A percentile compares a stretch with the other conserved stretches of the same genome.
Evolutionary conservation across 192 early-diverging fungal genomes (phyloP).

Genomic region (Backusella parvicylindrica): DNA sequence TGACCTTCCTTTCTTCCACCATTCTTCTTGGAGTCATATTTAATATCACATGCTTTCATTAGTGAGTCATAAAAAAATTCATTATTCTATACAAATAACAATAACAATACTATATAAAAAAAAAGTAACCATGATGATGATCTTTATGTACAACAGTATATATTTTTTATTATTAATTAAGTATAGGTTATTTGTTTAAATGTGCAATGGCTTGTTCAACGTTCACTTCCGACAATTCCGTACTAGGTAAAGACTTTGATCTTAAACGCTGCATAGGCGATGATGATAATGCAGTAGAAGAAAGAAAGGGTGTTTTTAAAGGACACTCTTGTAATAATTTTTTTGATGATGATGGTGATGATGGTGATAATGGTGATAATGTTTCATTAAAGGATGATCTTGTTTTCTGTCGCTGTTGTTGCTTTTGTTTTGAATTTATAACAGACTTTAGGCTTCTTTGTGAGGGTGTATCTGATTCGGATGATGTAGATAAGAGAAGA

Average conservation of each 20-base stretch:
- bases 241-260: constrained; percentile 8
- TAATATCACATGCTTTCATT: too few species aligned
- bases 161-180: too few species aligned
- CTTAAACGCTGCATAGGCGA: background rate
- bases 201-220: background rate
- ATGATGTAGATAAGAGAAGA: background rate
- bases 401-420: background rate
- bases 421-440: background rate
- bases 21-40: too few species aligned
- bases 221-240: background rate
- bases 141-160: too few species aligned
- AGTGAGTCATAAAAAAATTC: too few species aligned
- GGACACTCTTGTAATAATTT: background rate
- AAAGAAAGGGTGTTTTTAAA: too few species aligned
- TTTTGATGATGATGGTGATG: background rate
- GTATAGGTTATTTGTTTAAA: background rate
- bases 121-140: too few species aligned
- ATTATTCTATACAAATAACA: too few species aligned
- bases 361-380: background rate
- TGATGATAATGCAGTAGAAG: too few species aligned
- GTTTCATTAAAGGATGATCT: background rate
- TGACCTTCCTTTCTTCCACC: too few species aligned
- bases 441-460: background rate
- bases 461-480: background rate
- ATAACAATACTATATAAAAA: too few species aligned